Percentiles rank a stretch among this genome's conserved stretches.
Conservation (phyloP, 2,329 filamentous ascomycete species). For the Aureobasidium sp. region DNA sequence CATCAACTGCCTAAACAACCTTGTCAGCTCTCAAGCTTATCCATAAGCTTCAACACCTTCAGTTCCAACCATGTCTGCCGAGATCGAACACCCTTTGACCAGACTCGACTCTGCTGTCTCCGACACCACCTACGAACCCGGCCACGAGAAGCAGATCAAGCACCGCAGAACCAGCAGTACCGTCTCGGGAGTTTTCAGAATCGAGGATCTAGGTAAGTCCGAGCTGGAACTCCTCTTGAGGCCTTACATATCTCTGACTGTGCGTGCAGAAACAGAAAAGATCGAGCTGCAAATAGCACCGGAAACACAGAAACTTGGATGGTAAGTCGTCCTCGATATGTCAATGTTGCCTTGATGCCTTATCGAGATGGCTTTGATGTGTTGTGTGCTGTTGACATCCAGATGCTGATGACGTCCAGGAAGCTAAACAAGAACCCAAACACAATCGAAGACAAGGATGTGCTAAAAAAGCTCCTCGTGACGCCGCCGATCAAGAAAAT, state of each 20-base stretch:
- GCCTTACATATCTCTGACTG: background rate
- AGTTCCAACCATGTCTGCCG: slow-evolving; percentile 43
- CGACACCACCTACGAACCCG: slow-evolving; percentile 57
- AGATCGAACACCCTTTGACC: slow-evolving; percentile 50
- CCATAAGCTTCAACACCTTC: slow-evolving; percentile 10
- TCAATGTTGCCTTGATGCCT: background rate
- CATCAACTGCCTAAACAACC: background rate
- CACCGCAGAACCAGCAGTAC: slow-evolving; percentile 66
- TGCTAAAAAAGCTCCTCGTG: slow-evolving; percentile 72
- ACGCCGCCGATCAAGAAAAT: slow-evolving; percentile 86
- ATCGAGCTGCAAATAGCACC: slow-evolving; percentile 64
- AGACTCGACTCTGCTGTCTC: slow-evolving; percentile 91
- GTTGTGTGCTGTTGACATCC: background rate
- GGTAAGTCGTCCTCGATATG: slow-evolving; percentile 49
- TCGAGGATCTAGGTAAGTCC: slow-evolving; percentile 72
- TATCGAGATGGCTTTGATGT: background rate
- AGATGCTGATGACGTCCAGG: slow-evolving; percentile 43
- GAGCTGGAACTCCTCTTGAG: background rate
- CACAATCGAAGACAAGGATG: slow-evolving; percentile 71
- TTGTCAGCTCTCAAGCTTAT: background rate
- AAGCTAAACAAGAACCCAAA: slow-evolving; percentile 83
- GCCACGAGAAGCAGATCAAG: slow-evolving; percentile 56
- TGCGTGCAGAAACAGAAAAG: slow-evolving; percentile 57
- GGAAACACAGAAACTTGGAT: slow-evolving; percentile 82
- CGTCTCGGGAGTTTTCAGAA: slow-evolving; percentile 66